These are phyloP conservation scores for Lentinula guzmanii DNA, from an alignment of 768 basidiomycete species.

Conservation along the genomic window DNA sequence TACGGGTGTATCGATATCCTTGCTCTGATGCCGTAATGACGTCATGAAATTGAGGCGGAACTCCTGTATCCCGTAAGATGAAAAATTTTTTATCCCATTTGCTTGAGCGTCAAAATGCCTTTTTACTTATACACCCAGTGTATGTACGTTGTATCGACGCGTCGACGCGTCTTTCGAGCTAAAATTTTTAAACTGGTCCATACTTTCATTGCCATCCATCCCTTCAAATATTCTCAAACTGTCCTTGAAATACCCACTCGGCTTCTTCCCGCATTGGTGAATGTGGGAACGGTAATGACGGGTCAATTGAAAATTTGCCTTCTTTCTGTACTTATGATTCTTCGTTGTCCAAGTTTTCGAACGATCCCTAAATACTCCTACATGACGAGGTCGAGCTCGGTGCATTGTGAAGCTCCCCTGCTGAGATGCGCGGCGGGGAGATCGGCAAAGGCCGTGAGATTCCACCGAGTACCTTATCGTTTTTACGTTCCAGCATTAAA, in stretches of 20 bases:
- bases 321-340: background rate
- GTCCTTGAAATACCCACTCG: background rate
- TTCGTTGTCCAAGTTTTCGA: background rate
- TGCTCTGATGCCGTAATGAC: slow-evolving; percentile 25
- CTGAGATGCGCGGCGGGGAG: background rate
- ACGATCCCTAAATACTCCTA: background rate
- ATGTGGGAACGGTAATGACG: background rate
- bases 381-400: background rate
- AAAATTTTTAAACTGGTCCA: background rate
- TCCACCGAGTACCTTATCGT: slow-evolving; percentile 12
- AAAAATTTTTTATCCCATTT: background rate
- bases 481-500: slow-evolving; percentile 4
- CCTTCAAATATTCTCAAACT: background rate
- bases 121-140: background rate
- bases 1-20: slow-evolving; percentile 52
- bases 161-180: background rate
- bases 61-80: background rate
- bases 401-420: background rate
- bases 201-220: background rate
- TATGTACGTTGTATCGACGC: background rate
- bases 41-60: background rate
- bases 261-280: background rate
- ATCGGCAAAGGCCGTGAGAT: background rate
- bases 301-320: background rate
- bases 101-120: background rate